Evolutionary conservation across 176 grass and related monocot species (phyloP), one percentile per base, ranked within the genome.

Genomic region (Oryza nivara): DNA sequence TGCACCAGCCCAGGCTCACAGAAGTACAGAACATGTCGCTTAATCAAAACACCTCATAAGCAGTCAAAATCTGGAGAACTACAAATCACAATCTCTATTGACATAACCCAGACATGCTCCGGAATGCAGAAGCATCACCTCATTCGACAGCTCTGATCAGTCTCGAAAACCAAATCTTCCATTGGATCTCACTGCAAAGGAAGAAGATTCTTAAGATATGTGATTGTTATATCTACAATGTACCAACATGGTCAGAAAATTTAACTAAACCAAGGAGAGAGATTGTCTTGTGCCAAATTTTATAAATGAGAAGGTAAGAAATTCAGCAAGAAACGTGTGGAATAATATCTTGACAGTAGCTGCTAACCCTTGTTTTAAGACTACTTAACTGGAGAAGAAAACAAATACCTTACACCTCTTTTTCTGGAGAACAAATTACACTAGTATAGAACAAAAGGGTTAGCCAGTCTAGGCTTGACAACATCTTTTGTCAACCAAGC

Each of bases 111-210:
- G 25, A 44, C 49, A 36, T 28, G 25, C 79, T 49, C 22, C 16
- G 0, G 12, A 19, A 61, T 14, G 56, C 44, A 43, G 23, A 13
- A 58, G 43, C 67, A 68, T 32, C 7, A 83, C 16, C 28, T 79
- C 74, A 17, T 41, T 25, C 32, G 43, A 35, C 19, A 2, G 22
- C 10, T 16, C 13, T 20, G 48, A 58, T 17, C 72, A 71, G 75
- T 36, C 9, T 4, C 20, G 0, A 32, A 14, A 28, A 16, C 26
- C 26, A 64, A 73, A 83, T 67, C 11, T 32, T 72, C 34, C 1
- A 5, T 7, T 19, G 38, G 60, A 73, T 46, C 68, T 88, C 81
- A 88, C 87, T 88, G 75, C 34, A 74, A 34, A 84, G 3, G 23
- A 58, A 54, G 19, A 22, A 5, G 16, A 14, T 47, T 46, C 23